Percentiles rank a stretch among this genome's conserved stretches.
These are phyloP conservation scores for Darksidea phi DNA, from an alignment of 495 filamentous ascomycete genomes.

Conservation along the genomic window DNA sequence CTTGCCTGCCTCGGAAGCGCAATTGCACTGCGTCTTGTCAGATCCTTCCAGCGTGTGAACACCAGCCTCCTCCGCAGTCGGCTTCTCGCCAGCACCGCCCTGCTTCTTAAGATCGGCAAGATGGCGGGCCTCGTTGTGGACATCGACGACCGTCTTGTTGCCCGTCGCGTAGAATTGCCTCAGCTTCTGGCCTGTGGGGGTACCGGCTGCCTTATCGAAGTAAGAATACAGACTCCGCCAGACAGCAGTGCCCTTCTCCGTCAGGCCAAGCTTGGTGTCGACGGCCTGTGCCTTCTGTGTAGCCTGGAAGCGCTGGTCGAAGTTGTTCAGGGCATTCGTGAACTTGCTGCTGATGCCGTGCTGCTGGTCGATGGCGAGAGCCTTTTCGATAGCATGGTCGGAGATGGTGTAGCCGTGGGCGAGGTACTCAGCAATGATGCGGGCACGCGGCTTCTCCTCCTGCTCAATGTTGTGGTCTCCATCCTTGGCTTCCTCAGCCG, in stretches of 20 bases:
- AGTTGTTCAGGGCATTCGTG: conserved; percentile 64
- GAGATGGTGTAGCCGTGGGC: conserved; percentile 88
- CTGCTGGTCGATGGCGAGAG: conserved; percentile 85
- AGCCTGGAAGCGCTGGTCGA: conserved; percentile 72
- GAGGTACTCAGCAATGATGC: conserved; percentile 93
- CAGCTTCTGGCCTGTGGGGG: conserved; percentile 81
- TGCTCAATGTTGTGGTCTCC: conserved; percentile 69
- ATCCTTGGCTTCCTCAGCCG: conserved; percentile 44
- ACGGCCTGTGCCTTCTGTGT: conserved; percentile 74
- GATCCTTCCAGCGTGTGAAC: conserved; percentile 38
- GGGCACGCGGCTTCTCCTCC: conserved; percentile 90
- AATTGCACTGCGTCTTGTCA: conserved; percentile 50
- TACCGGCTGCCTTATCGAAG: conserved; percentile 87
- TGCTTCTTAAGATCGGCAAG: conserved; percentile 82
- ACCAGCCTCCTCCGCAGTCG: conserved; percentile 30
- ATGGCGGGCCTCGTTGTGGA: conserved; percentile 83
- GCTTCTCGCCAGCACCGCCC: conserved; percentile 26
- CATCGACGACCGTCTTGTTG: conserved; percentile 84
- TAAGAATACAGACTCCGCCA: conserved; percentile 72
- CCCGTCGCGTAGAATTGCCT: conserved; percentile 79
- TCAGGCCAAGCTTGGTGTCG: conserved; percentile 76
- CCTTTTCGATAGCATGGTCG: conserved; percentile 78
- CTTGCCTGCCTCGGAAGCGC: conserved; percentile 40
- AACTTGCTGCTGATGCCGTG: conserved; percentile 81
- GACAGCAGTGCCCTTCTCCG: conserved; percentile 64